Evolutionary conservation across 306 rosid genomes (phyloP), one percentile per base, ranked within the genome.

Genomic region (Prinsepia uniflora): DNA sequence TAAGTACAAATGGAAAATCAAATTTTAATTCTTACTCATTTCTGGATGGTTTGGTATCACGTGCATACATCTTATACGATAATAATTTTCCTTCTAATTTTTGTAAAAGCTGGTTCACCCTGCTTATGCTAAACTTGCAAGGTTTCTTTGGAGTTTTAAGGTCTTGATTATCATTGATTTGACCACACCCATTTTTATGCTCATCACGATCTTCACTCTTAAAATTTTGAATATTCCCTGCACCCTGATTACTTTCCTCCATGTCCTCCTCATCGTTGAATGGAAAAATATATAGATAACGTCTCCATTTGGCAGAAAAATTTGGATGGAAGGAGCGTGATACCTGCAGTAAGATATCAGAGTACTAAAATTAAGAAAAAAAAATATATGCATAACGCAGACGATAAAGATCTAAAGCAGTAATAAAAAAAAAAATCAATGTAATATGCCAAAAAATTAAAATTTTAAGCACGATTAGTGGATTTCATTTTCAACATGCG

Each of bases 11-110:
- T 62, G 67, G 73, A n/a, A 60, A 63, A 71, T 67, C 19, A n/a
- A 72, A 59, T 62, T 52, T 45, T 48, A 68, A 50, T 74, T 69
- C 97, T 94, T 84, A 94, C 99, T 66, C 88, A 41, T 87, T 91
- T 87, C 99, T 87, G 39, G 99, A 91, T 72, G 97, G 90, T 83
- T 94, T 94, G 68, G 99, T 94, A 74, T 91, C 99, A 75, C 99
- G 97, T 10, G 97, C 99, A 78, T 89, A 94, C 86, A 90, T 86
- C 87, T 86, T 94, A 90, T 89, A 94, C 57, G 97, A 91, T 67
- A 94, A 82, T 76, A 87, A 70, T 73, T 84, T 86, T 75, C 98
- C 98, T 84, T 94, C 98, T 65, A 90, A 78, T 52, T 81, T 76
- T 80, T 13, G 87, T 75, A 94, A 80, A 57, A 94, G 92, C 72